phyloP scores from a whole-genome alignment of 2,329 filamentous ascomycete species.

The Thielaviopsis euricoi region DNA sequence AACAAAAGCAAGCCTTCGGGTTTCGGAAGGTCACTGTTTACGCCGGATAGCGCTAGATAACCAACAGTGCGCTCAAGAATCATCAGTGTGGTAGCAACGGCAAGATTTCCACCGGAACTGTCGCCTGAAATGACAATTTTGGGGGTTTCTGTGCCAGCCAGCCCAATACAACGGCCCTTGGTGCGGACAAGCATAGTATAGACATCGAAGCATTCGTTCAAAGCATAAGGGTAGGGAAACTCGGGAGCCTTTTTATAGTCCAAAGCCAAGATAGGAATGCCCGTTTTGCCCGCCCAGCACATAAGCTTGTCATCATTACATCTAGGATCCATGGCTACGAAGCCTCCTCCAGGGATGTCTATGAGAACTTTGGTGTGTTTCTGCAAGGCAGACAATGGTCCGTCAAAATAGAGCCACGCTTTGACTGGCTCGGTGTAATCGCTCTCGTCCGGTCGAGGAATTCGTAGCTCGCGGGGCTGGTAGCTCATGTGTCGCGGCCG shows the following conservation, averaged over 20 bases:
- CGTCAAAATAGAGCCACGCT: constrained; percentile 91
- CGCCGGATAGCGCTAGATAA: constrained; percentile 11
- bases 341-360: constrained; percentile 87
- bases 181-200: constrained; percentile 23
- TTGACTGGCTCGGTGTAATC: constrained; percentile 69
- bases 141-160: constrained; percentile 24
- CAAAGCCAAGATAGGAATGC: constrained; percentile 74
- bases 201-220: constrained; percentile 35
- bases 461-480: constrained; percentile 66
- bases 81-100: constrained; percentile 67
- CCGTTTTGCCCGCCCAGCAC: constrained; percentile 78
- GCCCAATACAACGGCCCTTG: constrained; percentile 26
- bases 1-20: constrained; percentile 73
- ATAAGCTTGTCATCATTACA: constrained; percentile 88
- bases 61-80: constrained; percentile 55
- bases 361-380: constrained; percentile 64
- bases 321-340: constrained; percentile 91
- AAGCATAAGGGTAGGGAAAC: constrained; percentile 29
- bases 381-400: constrained; percentile 59
- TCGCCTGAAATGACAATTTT: constrained; percentile 30
- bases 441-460: constrained; percentile 63
- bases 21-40: constrained; percentile 43
- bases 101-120: constrained; percentile 32
- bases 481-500: constrained; percentile 68
- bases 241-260: constrained; percentile 54